phyloP scores from a whole-genome alignment of 179 eudicot species.

The Patellifolia procumbens region DNA sequence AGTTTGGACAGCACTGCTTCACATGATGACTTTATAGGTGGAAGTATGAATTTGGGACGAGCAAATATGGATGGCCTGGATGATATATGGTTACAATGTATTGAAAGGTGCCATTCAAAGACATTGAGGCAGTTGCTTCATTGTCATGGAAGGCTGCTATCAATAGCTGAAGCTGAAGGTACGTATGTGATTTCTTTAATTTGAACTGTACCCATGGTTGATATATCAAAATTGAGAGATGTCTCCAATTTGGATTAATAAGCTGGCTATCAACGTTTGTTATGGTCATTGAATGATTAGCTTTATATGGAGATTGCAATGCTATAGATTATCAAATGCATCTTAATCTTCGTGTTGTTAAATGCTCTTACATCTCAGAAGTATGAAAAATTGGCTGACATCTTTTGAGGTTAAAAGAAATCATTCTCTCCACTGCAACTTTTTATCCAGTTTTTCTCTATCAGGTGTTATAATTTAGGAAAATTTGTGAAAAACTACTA shows the following conservation, averaged over 20 bases:
- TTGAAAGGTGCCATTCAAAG: conserved; percentile 87
- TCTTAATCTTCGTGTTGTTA: too few relatives aligned
- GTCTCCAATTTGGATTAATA: background rate
- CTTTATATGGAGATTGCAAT: background rate
- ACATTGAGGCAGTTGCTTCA: conserved; percentile 79
- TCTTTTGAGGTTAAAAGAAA: too few relatives aligned
- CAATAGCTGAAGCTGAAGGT: conserved; percentile 88
- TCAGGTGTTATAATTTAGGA: too few relatives aligned
- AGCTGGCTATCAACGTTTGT: background rate
- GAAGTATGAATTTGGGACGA: conserved; percentile 33
- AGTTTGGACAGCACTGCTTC: conserved; percentile 39
- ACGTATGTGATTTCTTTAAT: conserved; percentile 16
- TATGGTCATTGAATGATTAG: background rate
- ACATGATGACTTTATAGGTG: conserved; percentile 35
- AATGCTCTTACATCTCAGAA: background rate
- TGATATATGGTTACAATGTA: conserved; percentile 77
- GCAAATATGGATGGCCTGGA: conserved; percentile 52
- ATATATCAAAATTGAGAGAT: background rate
- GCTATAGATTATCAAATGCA: background rate
- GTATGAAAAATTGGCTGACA: background rate
- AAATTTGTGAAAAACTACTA: too few relatives aligned
- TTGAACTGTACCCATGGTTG: background rate
- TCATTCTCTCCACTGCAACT: too few relatives aligned
- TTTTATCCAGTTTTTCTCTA: too few relatives aligned
- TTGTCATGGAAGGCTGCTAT: conserved; percentile 74